A percentile compares a stretch with the other conserved stretches of the same genome.
phyloP scores from a whole-genome alignment of 164 flowering plant species.

The Nelumbo lutea region DNA sequence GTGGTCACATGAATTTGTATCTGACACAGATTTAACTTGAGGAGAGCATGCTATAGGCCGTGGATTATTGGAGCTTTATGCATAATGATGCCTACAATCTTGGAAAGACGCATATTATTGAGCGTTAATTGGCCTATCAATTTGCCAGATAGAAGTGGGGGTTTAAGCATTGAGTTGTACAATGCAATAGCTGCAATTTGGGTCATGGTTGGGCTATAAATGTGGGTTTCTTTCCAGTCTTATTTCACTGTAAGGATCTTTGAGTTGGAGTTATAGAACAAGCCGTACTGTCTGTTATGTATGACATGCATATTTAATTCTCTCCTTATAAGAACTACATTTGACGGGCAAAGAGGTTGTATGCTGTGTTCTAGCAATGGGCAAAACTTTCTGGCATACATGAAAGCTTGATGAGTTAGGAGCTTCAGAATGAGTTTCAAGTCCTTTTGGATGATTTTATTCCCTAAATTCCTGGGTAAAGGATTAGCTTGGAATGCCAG shows the following conservation, averaged over 20 bases:
- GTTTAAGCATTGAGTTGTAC: conserved; percentile 4
- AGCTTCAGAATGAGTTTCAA: conserved; percentile 2
- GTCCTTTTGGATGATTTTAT: conserved; percentile 7
- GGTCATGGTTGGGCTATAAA: conserved; percentile 7
- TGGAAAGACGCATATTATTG: conserved; percentile 17
- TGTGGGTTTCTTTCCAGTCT: background rate
- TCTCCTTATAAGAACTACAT: conserved; percentile 10
- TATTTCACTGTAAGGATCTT: conserved; percentile 3
- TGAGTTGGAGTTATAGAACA: conserved; percentile 1
- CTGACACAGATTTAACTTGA: conserved; percentile 50
- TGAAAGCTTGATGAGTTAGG: conserved; percentile 9
- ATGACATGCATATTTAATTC: conserved; percentile 18
- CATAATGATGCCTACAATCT: conserved; percentile 29
- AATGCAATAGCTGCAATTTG: background rate
- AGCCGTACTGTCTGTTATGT: conserved; percentile 12
- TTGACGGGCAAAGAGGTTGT: conserved; percentile 22
- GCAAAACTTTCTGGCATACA: conserved; percentile 9
- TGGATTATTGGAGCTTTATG: conserved; percentile 34
- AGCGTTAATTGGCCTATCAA: conserved; percentile 4
- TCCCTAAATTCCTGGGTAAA: conserved; percentile 11
- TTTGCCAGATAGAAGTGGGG: conserved; percentile 8
- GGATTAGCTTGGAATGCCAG: conserved; percentile 1
- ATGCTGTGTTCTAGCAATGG: conserved; percentile 14
- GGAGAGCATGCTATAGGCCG: conserved; percentile 59
- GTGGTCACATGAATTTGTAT: conserved; percentile 53